Conservation (phyloP, 208 protist genomes). For the Herpetomonas tarakana region DNA sequence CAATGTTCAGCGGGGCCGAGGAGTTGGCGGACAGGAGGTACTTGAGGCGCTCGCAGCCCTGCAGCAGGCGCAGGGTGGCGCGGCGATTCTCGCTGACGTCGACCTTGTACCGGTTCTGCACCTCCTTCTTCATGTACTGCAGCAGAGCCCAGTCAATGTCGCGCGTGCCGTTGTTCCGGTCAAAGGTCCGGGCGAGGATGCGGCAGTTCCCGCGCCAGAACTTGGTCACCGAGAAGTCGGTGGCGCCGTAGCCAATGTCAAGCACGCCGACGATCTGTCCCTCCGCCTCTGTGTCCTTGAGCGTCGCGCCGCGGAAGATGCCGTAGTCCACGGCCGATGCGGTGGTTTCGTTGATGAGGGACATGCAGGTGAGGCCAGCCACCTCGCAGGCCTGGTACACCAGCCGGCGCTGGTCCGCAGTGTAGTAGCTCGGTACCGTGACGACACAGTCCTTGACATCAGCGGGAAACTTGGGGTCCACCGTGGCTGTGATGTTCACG, state of each 20-base stretch:
- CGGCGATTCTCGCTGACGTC: conserved; percentile 84
- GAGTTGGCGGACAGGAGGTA: conserved; percentile 90
- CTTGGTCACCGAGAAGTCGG: conserved; percentile 66
- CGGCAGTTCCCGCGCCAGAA: conserved; percentile 87
- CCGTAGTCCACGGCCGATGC: conserved; percentile 89
- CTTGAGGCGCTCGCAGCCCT: conserved; percentile 87
- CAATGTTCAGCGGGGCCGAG: conserved; percentile 74
- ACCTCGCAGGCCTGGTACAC: conserved; percentile 84
- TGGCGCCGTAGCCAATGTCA: conserved; percentile 87
- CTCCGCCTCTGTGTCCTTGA: conserved; percentile 83
- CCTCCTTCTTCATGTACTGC: conserved; percentile 67
- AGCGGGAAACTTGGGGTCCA: conserved; percentile 44
- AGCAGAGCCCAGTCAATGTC: conserved; percentile 84
- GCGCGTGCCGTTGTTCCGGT: conserved; percentile 78
- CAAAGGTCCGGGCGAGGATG: conserved; percentile 72
- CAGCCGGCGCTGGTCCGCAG: conserved; percentile 72
- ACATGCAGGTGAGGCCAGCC: conserved; percentile 85
- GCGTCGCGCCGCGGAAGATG: conserved; percentile 78
- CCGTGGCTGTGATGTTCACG: conserved; percentile 69
- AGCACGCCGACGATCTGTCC: conserved; percentile 80
- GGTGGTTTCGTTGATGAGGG: conserved; percentile 89
- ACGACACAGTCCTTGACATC: conserved; percentile 84
- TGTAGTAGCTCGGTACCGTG: conserved; percentile 87
- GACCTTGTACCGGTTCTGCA: conserved; percentile 86
- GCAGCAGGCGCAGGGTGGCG: conserved; percentile 74